Percentiles rank a stretch among this genome's conserved stretches.
Conservation (phyloP, 2,329 filamentous ascomycete genomes). For the Xylaria digitata region DNA sequence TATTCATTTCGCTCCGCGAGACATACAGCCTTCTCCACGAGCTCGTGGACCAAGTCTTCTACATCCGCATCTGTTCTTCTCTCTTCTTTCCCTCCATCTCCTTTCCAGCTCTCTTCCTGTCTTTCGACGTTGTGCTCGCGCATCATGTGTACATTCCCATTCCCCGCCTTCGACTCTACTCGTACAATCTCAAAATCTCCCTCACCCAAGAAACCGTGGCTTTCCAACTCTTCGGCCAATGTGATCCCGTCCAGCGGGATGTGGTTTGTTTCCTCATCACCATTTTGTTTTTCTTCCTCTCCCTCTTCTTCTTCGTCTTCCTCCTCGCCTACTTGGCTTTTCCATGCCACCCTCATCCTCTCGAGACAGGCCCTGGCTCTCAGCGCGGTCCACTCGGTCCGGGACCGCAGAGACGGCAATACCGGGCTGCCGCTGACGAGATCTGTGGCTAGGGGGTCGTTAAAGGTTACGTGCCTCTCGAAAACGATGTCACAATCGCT, state of each 20-base stretch:
- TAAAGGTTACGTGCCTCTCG: constrained; percentile 33
- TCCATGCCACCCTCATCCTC: not conserved
- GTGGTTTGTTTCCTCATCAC: no score
- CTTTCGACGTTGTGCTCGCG: not conserved
- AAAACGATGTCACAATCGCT: constrained; percentile 33
- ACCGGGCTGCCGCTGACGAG: constrained; percentile 27
- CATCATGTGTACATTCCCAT: not conserved
- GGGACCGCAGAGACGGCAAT: constrained; percentile 15
- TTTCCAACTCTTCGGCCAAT: no score
- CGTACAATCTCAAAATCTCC: no score
- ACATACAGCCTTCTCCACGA: not conserved
- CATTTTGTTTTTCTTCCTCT: no score
- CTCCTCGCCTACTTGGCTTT: not conserved
- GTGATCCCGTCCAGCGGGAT: no score
- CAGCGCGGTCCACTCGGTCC: constrained; percentile 31
- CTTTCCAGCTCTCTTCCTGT: no score
- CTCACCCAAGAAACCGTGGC: no score
- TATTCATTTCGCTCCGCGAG: not conserved
- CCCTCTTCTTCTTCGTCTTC: not conserved
- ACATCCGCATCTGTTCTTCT: not conserved
- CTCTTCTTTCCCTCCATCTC: no score
- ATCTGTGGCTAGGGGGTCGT: constrained; percentile 34
- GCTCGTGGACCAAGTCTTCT: not conserved
- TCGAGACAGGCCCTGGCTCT: constrained; percentile 22
- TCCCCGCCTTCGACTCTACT: not conserved